These are phyloP conservation scores for Linaria vulgaris DNA, from an alignment of 257 asterid genomes.

Conservation along the genomic window DNA sequence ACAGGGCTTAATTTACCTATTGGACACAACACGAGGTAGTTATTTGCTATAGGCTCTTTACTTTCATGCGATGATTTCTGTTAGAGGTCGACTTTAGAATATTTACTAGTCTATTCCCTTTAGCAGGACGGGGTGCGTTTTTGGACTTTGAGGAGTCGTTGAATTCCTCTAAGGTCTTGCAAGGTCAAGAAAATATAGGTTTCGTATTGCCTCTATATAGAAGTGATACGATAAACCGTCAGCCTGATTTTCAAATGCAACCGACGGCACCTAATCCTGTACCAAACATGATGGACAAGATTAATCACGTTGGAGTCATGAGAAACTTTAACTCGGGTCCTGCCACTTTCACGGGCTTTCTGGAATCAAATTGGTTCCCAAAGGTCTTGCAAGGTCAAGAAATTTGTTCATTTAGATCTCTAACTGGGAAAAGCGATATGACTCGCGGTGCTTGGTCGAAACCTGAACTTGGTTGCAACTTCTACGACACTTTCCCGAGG, in stretches of 20 bases:
- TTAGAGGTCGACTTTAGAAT: not conserved
- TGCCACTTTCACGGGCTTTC: conserved; percentile 69
- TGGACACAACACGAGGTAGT: too few relatives aligned
- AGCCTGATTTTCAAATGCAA: conserved; percentile 59
- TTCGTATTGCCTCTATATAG: conserved; percentile 61
- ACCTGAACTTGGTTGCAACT: conserved; percentile 49
- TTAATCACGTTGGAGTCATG: conserved; percentile 46
- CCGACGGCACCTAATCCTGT: conserved; percentile 41
- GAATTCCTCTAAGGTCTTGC: conserved; percentile 99
- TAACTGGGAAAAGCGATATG: conserved; percentile 56
- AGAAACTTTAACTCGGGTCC: conserved; percentile 49
- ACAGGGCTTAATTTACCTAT: too few relatives aligned
- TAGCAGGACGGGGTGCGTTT: conserved; percentile 64
- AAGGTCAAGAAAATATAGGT: conserved; percentile 98
- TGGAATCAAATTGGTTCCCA: conserved; percentile 89
- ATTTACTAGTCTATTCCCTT: conserved; percentile 3
- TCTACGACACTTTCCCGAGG: conserved; percentile 42
- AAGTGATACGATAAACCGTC: conserved; percentile 64
- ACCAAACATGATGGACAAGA: conserved; percentile 50
- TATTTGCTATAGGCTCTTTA: too few relatives aligned
- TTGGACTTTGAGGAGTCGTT: conserved; percentile 91
- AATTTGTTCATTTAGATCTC: conserved; percentile 79
- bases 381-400: conserved; percentile 99
- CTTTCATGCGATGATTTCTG: too few relatives aligned
- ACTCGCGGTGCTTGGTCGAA: conserved; percentile 58